A percentile compares a stretch with the other conserved stretches of the same genome.
Conservation (phyloP, 768 basidiomycete species). For the Suillus hirtellus region DNA sequence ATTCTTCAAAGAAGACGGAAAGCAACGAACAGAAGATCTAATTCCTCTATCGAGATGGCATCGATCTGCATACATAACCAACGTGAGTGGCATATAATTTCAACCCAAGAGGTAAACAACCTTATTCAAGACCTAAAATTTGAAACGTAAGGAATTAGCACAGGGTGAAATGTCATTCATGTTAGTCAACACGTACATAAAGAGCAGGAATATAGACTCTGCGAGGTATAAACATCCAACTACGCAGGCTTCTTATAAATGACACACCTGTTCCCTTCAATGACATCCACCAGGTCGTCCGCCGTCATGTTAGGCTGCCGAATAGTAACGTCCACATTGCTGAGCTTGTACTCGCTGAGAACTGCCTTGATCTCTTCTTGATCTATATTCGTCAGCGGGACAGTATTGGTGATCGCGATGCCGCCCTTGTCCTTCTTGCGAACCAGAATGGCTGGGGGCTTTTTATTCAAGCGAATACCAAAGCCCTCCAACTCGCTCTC, state of each 20-base stretch:
- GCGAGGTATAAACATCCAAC: constrained; percentile 9
- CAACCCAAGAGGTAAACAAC: constrained; percentile 36
- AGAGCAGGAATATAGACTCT: constrained; percentile 93
- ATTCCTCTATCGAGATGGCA: constrained; percentile 97
- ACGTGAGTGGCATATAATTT: constrained; percentile 6
- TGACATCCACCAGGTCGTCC: constrained; percentile 95
- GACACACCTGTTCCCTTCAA: constrained; percentile 86
- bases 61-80: constrained; percentile 66
- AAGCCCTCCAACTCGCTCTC: constrained; percentile 97
- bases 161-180: background rate
- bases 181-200: constrained; percentile 56
- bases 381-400: constrained; percentile 93
- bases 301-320: constrained; percentile 89
- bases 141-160: constrained; percentile 4
- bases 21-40: constrained; percentile 75
- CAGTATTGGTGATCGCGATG: constrained; percentile 94
- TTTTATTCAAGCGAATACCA: constrained; percentile 94
- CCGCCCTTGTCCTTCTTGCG: constrained; percentile 88
- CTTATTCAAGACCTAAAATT: constrained; percentile 75
- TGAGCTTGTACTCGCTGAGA: constrained; percentile 88
- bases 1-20: background rate
- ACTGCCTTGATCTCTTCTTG: constrained; percentile 96
- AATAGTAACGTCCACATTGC: constrained; percentile 89
- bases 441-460: constrained; percentile 83
- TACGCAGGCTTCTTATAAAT: background rate